Conservation (phyloP, 805 yeast genomes). For the Scheffersomyces ergatensis region DNA sequence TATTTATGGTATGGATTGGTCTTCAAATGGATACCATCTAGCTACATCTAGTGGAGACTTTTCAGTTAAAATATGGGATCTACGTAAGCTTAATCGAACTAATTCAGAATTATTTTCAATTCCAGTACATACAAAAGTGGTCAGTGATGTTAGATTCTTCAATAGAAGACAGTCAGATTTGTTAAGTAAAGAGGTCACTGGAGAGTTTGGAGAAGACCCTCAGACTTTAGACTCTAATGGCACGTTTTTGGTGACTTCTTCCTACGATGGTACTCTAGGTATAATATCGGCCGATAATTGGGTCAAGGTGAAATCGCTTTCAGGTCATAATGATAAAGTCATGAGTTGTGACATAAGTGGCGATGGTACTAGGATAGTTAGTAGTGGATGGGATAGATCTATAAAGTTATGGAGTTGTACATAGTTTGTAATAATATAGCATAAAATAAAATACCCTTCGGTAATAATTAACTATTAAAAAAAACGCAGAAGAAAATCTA, state of each 20-base stretch:
- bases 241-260: conserved; percentile 52
- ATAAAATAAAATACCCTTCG: no score
- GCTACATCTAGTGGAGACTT: conserved; percentile 88
- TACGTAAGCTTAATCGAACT: conserved; percentile 42
- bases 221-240: conserved; percentile 35
- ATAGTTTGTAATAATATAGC: not conserved
- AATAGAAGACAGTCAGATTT: conserved; percentile 15
- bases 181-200: conserved; percentile 19
- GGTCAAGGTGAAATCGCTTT: conserved; percentile 51
- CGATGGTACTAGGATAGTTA: conserved; percentile 44
- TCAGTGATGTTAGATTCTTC: conserved; percentile 62
- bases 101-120: conserved; percentile 46
- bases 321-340: conserved; percentile 62
- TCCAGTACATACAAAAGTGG: conserved; percentile 72
- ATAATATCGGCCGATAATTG: conserved; percentile 69
- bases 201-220: conserved; percentile 28
- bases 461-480: no score
- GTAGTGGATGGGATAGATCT: conserved; percentile 84
- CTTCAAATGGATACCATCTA: conserved; percentile 69
- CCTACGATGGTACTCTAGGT: conserved; percentile 70
- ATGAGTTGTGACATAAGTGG: conserved; percentile 62
- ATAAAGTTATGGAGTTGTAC: conserved; percentile 56
- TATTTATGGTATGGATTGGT: conserved; percentile 70
- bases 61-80: conserved; percentile 80
- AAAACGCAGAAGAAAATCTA: no score